Conservation (phyloP, 2,329 filamentous ascomycete species). For the Ophiognomonia clavigignenti-juglandacearum region DNA sequence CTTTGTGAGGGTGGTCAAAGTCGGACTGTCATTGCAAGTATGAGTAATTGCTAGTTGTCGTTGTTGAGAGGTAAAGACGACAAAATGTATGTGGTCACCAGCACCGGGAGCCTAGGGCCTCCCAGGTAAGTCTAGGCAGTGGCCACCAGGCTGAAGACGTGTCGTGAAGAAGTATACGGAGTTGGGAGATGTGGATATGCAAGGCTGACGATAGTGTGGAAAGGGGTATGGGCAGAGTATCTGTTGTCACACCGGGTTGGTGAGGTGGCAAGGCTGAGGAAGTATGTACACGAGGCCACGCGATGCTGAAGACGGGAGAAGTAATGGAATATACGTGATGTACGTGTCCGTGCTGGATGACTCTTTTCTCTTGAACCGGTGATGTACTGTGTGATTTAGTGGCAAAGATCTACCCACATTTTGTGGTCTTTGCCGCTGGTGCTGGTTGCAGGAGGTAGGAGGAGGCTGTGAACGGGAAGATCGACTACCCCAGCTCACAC, state of each 20-base stretch:
- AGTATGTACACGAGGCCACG: conserved; percentile 15
- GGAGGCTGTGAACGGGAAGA: conserved; percentile 1
- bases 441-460: background rate
- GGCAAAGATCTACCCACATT: conserved; percentile 17
- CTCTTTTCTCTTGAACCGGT: conserved; percentile 19
- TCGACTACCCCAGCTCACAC: too few species aligned
- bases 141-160: conserved; percentile 8
- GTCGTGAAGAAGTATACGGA: background rate
- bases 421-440: conserved; percentile 15
- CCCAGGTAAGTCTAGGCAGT: conserved; percentile 13
- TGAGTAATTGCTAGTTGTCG: conserved; percentile 16
- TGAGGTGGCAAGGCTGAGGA: conserved; percentile 12
- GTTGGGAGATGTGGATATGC: background rate
- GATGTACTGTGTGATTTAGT: too few species aligned
- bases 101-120: conserved; percentile 10
- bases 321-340: conserved; percentile 5
- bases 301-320: conserved; percentile 8
- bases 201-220: conserved; percentile 8
- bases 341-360: conserved; percentile 19
- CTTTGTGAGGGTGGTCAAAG: conserved; percentile 7
- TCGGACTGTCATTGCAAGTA: conserved; percentile 11
- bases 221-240: conserved; percentile 6
- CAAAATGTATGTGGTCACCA: conserved; percentile 12
- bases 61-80: conserved; percentile 6
- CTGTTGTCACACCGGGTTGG: conserved; percentile 14